Percentiles rank a stretch among this genome's conserved stretches.
These are phyloP conservation scores for Leishmania turanica DNA, from an alignment of 208 protist species.

Conservation along the genomic window DNA sequence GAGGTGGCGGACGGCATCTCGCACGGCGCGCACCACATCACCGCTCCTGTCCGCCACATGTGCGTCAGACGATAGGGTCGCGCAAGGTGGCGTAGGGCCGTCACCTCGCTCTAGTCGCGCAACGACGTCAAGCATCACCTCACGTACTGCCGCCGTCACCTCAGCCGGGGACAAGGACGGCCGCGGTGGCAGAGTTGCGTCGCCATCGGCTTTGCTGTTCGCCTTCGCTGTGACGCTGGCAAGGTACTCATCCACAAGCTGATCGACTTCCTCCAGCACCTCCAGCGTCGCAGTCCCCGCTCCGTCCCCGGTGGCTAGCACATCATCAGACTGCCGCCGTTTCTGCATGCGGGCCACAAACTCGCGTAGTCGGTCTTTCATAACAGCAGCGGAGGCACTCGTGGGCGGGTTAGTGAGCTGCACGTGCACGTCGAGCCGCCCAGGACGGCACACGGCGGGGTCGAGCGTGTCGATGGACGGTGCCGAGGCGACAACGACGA, in stretches of 20 bases:
- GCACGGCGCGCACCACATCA: constrained; percentile 5
- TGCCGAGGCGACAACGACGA: constrained; percentile 87
- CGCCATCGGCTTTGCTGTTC: neutral
- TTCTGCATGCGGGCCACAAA: constrained; percentile 10
- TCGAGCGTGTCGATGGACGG: constrained; percentile 68
- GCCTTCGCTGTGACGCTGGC: neutral
- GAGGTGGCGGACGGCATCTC: constrained; percentile 3
- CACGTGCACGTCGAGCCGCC: constrained; percentile 88
- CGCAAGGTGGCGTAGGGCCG: neutral
- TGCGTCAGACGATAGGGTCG: neutral
- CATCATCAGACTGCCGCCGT: neutral
- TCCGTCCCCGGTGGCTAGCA: neutral
- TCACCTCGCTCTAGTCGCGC: neutral
- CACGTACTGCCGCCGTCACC: constrained; percentile 14
- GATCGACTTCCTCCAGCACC: neutral
- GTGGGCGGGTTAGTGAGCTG: constrained; percentile 34
- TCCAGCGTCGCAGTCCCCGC: neutral
- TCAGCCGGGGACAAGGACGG: constrained; percentile 14
- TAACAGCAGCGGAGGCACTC: constrained; percentile 6
- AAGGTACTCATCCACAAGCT: constrained; percentile 14
- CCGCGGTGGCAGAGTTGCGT: neutral
- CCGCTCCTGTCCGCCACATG: neutral
- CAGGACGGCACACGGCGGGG: constrained; percentile 82
- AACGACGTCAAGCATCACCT: constrained; percentile 14
- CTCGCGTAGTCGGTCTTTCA: constrained; percentile 26